Evolutionary conservation across 2,329 filamentous ascomycete genomes (phyloP).

Genomic region (Exophiala sp.): DNA sequence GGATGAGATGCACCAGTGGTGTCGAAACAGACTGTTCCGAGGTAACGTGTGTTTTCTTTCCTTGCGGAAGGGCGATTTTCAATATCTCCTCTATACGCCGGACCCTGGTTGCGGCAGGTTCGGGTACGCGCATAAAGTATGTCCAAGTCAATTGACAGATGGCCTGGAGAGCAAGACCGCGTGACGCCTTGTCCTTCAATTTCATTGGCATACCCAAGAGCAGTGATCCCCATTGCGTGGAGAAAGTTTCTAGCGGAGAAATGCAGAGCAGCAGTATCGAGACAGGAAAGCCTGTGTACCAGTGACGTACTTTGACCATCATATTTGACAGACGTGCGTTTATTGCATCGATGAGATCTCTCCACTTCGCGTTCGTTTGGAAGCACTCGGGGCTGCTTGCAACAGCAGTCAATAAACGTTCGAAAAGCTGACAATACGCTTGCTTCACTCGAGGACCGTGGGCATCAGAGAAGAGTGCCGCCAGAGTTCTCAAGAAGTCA

Average conservation of each 20-base stretch:
- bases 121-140: slow-evolving; percentile 80
- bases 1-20: slow-evolving; percentile 86
- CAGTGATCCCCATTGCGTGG: slow-evolving; percentile 80
- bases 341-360: slow-evolving; percentile 74
- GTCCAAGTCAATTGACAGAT: slow-evolving; percentile 91
- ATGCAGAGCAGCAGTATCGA: slow-evolving; percentile 84
- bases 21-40: slow-evolving; percentile 82
- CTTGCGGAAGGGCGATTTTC: slow-evolving; percentile 74
- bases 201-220: slow-evolving; percentile 73
- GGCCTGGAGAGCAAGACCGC: slow-evolving; percentile 79
- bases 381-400: slow-evolving; percentile 76
- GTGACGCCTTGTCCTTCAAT: slow-evolving; percentile 76
- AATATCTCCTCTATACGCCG: slow-evolving; percentile 89
- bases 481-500: slow-evolving; percentile 79
- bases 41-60: slow-evolving; percentile 75
- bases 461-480: slow-evolving; percentile 75
- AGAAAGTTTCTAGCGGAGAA: slow-evolving; percentile 79
- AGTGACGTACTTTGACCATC: slow-evolving; percentile 88
- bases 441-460: slow-evolving; percentile 90
- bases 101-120: slow-evolving; percentile 63
- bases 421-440: slow-evolving; percentile 88
- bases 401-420: slow-evolving; percentile 80
- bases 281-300: slow-evolving; percentile 82
- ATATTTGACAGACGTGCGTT: slow-evolving; percentile 77
- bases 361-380: slow-evolving; percentile 79